phyloP scores from a whole-genome alignment of 352 stramenopile genomes.

The Globisporangium okanoganense region DNA sequence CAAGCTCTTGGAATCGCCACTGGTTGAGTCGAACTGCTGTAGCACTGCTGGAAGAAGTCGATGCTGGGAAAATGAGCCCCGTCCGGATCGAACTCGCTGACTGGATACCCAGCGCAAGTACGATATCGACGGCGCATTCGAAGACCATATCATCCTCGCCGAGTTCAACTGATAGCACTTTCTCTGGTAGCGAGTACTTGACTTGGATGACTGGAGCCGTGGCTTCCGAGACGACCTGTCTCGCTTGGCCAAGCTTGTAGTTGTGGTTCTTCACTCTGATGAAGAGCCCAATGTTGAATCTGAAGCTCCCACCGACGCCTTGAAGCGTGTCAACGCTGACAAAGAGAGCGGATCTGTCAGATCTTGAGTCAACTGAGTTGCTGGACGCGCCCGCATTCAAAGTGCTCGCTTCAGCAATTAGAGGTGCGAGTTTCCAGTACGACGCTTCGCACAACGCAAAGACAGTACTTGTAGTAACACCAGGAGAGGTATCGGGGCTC shows the following conservation, averaged over 20 bases:
- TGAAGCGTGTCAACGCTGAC: slow-evolving; percentile 20
- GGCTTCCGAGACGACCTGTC: slow-evolving; percentile 23
- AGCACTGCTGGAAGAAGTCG: not conserved
- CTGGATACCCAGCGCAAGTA: slow-evolving; percentile 40
- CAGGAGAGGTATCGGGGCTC: slow-evolving; percentile 5
- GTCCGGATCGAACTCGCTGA: slow-evolving; percentile 26
- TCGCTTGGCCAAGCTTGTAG: slow-evolving; percentile 32
- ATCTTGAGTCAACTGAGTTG: slow-evolving; percentile 9
- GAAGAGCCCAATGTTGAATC: slow-evolving; percentile 40
- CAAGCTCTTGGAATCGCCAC: slow-evolving; percentile 30
- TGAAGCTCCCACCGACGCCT: not conserved
- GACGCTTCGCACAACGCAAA: slow-evolving; percentile 65
- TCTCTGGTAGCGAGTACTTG: slow-evolving; percentile 37
- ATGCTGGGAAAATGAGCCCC: slow-evolving; percentile 45
- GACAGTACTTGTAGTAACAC: slow-evolving; percentile 18
- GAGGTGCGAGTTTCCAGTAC: slow-evolving; percentile 61
- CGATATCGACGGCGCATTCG: slow-evolving; percentile 50
- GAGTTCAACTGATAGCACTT: slow-evolving; percentile 38
- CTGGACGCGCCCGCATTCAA: slow-evolving; percentile 2
- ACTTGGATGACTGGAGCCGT: slow-evolving; percentile 26
- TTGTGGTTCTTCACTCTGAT: slow-evolving; percentile 36
- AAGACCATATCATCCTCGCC: slow-evolving; percentile 37
- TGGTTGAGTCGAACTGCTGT: slow-evolving; percentile 19
- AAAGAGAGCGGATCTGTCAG: slow-evolving; percentile 34
- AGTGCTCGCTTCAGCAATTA: slow-evolving; percentile 37